Percentiles rank a stretch among this genome's conserved stretches.
Conservation (phyloP, 306 rosid species). For the Trifolium fragiferum region DNA sequence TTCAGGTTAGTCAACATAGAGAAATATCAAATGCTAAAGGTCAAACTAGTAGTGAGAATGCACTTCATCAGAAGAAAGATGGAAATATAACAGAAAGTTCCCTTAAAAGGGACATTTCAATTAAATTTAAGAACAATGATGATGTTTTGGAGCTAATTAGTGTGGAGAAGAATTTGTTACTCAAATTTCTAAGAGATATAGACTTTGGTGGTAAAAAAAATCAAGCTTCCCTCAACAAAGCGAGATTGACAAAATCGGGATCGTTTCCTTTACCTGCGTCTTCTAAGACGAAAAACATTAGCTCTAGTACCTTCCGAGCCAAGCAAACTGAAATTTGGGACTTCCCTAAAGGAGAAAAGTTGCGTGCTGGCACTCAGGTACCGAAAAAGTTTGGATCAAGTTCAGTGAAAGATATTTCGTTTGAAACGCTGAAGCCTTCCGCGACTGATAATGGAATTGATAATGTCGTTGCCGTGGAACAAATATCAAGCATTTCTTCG, state of each 20-base stretch:
- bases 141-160: constrained; percentile 63
- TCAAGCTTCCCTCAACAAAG: constrained; percentile 49
- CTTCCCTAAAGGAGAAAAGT: constrained; percentile 51
- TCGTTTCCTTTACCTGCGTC: constrained; percentile 70
- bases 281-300: constrained; percentile 40
- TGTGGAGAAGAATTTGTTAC: constrained; percentile 66
- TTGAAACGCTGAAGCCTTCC: constrained; percentile 33
- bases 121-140: constrained; percentile 44
- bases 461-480: constrained; percentile 23
- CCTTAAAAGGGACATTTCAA: constrained; percentile 41
- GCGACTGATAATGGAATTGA: constrained; percentile 35
- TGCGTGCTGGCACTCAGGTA: constrained; percentile 43
- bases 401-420: constrained; percentile 45
- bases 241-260: constrained; percentile 67
- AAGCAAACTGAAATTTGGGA: constrained; percentile 73
- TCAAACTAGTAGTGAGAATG: constrained; percentile 35
- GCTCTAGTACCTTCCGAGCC: constrained; percentile 64
- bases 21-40: constrained; percentile 37
- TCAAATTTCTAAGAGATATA: constrained; percentile 61
- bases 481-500: constrained; percentile 41
- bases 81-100: constrained; percentile 39
- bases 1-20: constrained; percentile 48
- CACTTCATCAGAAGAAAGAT: constrained; percentile 38
- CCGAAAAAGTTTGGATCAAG: constrained; percentile 39
- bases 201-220: constrained; percentile 40